These are phyloP conservation scores for Hypoxylon sp. DNA, from an alignment of 2,329 filamentous ascomycete genomes.

Conservation along the genomic window DNA sequence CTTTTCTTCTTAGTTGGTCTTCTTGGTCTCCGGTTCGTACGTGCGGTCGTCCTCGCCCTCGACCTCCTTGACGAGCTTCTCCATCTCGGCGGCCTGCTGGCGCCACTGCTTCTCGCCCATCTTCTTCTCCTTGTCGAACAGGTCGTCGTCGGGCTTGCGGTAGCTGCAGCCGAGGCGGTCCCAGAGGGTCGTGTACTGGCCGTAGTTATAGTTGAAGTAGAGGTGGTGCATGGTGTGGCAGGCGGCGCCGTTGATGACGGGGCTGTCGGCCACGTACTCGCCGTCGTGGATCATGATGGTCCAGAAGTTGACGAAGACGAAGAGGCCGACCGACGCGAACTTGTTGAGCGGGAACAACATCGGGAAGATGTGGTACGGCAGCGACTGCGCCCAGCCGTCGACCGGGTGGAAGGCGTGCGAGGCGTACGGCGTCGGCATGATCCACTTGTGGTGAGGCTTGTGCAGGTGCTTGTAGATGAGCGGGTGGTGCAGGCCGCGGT, in stretches of 20 bases:
- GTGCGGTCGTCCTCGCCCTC: slow-evolving; percentile 62
- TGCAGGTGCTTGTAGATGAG: slow-evolving; percentile 85
- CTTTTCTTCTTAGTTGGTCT: slow-evolving; percentile 54
- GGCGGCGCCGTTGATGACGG: slow-evolving; percentile 92
- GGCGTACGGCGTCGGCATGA: slow-evolving; percentile 94
- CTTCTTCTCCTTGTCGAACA: slow-evolving; percentile 86
- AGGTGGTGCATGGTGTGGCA: slow-evolving; percentile 94
- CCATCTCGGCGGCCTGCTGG: slow-evolving; percentile 78
- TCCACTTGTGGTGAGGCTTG: slow-evolving; percentile 99
- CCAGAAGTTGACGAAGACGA: slow-evolving; percentile 96
- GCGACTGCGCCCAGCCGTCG: slow-evolving; percentile 86
- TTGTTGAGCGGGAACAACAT: slow-evolving; percentile 94
- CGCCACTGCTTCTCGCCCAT: slow-evolving; percentile 84
- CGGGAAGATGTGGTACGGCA: slow-evolving; percentile 93
- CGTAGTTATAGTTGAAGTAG: slow-evolving; percentile 91
- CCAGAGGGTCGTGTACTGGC: slow-evolving; percentile 93
- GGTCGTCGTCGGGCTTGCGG: slow-evolving; percentile 81
- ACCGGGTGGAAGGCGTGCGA: slow-evolving; percentile 94
- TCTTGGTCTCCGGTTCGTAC: slow-evolving; percentile 57
- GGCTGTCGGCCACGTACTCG: slow-evolving; percentile 89
- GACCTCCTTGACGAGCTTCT: slow-evolving; percentile 77
- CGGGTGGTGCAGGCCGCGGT: slow-evolving; percentile 77
- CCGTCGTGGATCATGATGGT: slow-evolving; percentile 96
- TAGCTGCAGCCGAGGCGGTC: slow-evolving; percentile 89
- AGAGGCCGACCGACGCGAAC: slow-evolving; percentile 83